Conservation (phyloP, 2,329 filamentous ascomycete species). For the Cordyceps farinosa region DNA sequence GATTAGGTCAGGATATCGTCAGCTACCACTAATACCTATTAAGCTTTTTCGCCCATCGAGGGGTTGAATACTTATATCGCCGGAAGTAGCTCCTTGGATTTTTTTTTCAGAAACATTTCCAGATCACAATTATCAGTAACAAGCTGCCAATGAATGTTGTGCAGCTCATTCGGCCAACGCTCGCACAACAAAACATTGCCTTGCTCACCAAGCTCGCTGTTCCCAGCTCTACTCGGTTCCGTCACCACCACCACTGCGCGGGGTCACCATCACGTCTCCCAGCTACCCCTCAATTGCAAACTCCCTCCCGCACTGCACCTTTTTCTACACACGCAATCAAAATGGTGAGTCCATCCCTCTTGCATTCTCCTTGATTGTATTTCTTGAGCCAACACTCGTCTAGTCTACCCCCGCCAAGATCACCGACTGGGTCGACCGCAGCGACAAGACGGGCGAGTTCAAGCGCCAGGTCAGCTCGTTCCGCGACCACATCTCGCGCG, state of each 20-base stretch:
- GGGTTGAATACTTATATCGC: background rate
- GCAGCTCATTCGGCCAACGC: background rate
- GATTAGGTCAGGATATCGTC: constrained; percentile 17
- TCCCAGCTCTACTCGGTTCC: background rate
- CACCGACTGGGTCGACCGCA: constrained; percentile 77
- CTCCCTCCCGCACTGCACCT: background rate
- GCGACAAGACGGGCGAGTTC: constrained; percentile 83
- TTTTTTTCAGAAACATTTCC: background rate
- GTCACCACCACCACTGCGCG: constrained; percentile 5
- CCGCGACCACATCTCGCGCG: constrained; percentile 72
- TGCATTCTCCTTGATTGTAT: no score
- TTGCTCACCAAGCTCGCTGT: background rate
- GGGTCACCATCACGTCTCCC: background rate
- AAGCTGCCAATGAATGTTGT: constrained; percentile 7
- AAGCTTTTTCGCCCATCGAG: background rate
- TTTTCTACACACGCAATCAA: constrained; percentile 9
- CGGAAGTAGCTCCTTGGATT: no score
- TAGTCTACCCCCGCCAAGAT: constrained; percentile 46
- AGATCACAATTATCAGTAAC: background rate
- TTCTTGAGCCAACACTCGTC: background rate
- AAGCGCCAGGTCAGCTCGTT: constrained; percentile 84
- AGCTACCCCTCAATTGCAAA: background rate
- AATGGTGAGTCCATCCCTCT: constrained; percentile 2
- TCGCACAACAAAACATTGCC: background rate
- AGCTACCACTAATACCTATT: constrained; percentile 2